Conservation (phyloP, 2,329 filamentous ascomycete species). For the Fusarium beomiforme region DNA sequence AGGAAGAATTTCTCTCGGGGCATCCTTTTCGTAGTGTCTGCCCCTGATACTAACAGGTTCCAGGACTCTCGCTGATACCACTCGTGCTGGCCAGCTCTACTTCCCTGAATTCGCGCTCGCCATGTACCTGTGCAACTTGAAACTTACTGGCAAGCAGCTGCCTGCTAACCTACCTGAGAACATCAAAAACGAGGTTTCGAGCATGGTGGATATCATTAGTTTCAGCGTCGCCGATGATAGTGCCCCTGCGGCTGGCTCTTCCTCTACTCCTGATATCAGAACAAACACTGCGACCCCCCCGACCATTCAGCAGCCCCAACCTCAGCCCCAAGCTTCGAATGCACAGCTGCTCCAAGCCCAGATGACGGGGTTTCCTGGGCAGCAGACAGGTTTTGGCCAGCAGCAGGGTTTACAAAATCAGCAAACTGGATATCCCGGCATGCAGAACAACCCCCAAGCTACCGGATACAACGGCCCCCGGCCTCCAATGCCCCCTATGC, state of each 20-base stretch:
- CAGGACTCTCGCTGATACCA: constrained; percentile 93
- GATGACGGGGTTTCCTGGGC: constrained; percentile 73
- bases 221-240: constrained; percentile 87
- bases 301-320: constrained; percentile 74
- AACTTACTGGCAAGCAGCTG: constrained; percentile 84
- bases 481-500: constrained; percentile 93
- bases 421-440: constrained; percentile 74
- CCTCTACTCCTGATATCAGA: constrained; percentile 69
- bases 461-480: constrained; percentile 86
- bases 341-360: constrained; percentile 71
- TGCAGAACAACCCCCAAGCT: constrained; percentile 73
- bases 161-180: constrained; percentile 81
- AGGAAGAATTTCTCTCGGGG: constrained; percentile 48
- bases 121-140: constrained; percentile 98
- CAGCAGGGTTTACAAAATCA: constrained; percentile 71
- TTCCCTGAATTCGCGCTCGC: constrained; percentile 98
- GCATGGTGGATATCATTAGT: constrained; percentile 99
- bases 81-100: constrained; percentile 92
- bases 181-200: constrained; percentile 95
- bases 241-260: constrained; percentile 62
- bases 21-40: background rate
- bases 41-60: constrained; percentile 26
- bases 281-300: constrained; percentile 61
- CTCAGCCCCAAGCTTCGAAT: constrained; percentile 79
- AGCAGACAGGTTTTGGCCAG: constrained; percentile 68